phyloP scores from a whole-genome alignment of 2,329 filamentous ascomycete species.

The Beauveria medogensis region DNA sequence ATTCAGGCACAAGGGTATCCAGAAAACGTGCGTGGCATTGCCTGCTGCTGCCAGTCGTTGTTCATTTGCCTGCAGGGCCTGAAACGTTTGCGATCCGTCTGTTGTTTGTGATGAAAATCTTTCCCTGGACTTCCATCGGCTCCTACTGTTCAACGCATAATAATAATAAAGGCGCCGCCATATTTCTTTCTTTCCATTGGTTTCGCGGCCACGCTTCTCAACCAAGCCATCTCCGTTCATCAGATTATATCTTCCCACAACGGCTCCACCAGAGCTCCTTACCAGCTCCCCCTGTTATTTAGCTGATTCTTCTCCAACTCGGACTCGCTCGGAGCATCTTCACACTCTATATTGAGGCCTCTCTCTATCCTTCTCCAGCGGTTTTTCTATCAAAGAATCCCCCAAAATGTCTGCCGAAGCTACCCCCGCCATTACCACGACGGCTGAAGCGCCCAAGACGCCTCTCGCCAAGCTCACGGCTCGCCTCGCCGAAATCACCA shows the following conservation, averaged over 20 bases:
- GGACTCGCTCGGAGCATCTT: not conserved
- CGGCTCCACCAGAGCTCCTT: not conserved
- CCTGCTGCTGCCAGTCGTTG: not conserved
- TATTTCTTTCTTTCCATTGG: not conserved
- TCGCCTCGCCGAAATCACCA: slow-evolving; percentile 49
- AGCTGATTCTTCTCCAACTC: not conserved
- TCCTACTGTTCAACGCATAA: not conserved
- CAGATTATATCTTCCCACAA: not conserved
- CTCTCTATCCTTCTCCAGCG: not conserved
- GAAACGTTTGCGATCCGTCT: slow-evolving; percentile 8
- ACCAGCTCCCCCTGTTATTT: not conserved
- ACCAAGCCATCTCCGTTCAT: not conserved
- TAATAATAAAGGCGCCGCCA: not conserved
- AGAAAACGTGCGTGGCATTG: not conserved
- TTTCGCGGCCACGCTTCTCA: not conserved
- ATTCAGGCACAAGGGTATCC: not conserved
- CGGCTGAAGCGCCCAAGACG: slow-evolving; percentile 18
- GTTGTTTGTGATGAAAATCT: not conserved
- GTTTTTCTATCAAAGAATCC: not conserved
- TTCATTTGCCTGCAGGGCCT: not conserved
- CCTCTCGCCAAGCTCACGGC: slow-evolving; percentile 49
- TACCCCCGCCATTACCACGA: not conserved
- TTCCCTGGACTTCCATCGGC: not conserved
- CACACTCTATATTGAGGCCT: not conserved
- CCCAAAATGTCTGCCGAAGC: slow-evolving; percentile 24